These are phyloP conservation scores for Penicillium macrosclerotiorum DNA, from an alignment of 495 filamentous ascomycete species.

Conservation along the genomic window DNA sequence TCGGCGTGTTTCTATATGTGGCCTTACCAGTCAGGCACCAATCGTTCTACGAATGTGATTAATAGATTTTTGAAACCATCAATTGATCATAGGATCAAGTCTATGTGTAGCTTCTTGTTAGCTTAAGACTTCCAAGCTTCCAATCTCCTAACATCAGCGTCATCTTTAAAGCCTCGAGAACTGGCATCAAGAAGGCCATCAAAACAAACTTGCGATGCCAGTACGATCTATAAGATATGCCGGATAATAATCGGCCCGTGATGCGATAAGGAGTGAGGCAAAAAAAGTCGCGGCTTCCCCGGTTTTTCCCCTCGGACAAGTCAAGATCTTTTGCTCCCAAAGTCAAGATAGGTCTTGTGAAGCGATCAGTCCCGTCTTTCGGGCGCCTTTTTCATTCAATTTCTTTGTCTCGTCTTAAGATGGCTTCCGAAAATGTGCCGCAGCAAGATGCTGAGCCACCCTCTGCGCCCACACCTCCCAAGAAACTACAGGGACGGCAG, in stretches of 20 bases:
- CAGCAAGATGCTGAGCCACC: conserved; percentile 9
- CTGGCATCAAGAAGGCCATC: not conserved
- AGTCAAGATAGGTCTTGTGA: conserved; percentile 35
- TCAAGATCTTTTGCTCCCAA: not conserved
- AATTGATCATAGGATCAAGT: too few relatives aligned
- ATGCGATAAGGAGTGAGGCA: conserved; percentile 20
- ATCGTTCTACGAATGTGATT: not conserved
- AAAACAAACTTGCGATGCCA: not conserved
- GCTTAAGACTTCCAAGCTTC: too few relatives aligned
- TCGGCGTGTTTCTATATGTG: not conserved
- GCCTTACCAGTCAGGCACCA: not conserved
- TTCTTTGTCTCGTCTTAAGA: conserved; percentile 18
- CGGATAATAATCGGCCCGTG: conserved; percentile 25
- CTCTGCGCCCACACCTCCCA: conserved; percentile 21
- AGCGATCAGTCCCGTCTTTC: conserved; percentile 27
- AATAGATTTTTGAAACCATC: too few relatives aligned
- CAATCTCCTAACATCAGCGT: too few relatives aligned
- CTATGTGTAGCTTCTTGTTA: too few relatives aligned
- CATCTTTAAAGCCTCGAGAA: too few relatives aligned
- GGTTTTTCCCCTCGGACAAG: conserved; percentile 3
- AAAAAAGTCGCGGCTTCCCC: conserved; percentile 18
- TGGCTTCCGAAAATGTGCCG: conserved; percentile 27
- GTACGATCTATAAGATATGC: conserved; percentile 40
- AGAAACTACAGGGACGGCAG: conserved; percentile 75
- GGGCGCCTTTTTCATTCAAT: conserved; percentile 20